These are phyloP conservation scores for Sphagnum fallax DNA, from an alignment of 228 moss, liverwort and hornwort genomes.

Conservation along the genomic window DNA sequence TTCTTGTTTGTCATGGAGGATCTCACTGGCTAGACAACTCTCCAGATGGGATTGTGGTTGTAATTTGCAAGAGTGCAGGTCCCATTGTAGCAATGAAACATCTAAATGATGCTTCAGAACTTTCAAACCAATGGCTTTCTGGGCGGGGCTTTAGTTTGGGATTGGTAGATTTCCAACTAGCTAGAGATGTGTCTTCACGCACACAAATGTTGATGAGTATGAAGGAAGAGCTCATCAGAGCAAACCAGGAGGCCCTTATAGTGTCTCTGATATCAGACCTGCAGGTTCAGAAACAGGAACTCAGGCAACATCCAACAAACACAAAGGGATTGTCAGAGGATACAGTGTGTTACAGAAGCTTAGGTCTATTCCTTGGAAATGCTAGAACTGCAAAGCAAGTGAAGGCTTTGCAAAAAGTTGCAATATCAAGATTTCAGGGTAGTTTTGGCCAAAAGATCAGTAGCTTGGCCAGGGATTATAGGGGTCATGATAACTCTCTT, in stretches of 20 bases:
- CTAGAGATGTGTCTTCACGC: slow-evolving; percentile 27
- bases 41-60: slow-evolving; percentile 44
- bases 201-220: slow-evolving; percentile 47
- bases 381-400: slow-evolving; percentile 24
- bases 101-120: slow-evolving; percentile 61
- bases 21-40: slow-evolving; percentile 69
- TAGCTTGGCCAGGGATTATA: slow-evolving; percentile 45
- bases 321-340: slow-evolving; percentile 18
- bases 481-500: slow-evolving; percentile 51
- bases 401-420: slow-evolving; percentile 56
- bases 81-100: slow-evolving; percentile 52
- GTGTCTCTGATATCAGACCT: slow-evolving; percentile 49
- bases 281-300: slow-evolving; percentile 50
- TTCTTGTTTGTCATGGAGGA: slow-evolving; percentile 54
- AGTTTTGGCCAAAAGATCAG: slow-evolving; percentile 31
- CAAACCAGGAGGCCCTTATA: slow-evolving; percentile 52
- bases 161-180: slow-evolving; percentile 50
- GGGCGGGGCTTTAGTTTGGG: slow-evolving; percentile 79
- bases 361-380: slow-evolving; percentile 57
- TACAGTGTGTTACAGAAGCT: slow-evolving; percentile 49
- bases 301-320: slow-evolving; percentile 15
- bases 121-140: slow-evolving; percentile 60
- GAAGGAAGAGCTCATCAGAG: slow-evolving; percentile 31
- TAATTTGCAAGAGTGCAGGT: slow-evolving; percentile 41
- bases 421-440: slow-evolving; percentile 62